Conservation (phyloP, 1,139 yeast genomes). For the Taphrina betulina region DNA sequence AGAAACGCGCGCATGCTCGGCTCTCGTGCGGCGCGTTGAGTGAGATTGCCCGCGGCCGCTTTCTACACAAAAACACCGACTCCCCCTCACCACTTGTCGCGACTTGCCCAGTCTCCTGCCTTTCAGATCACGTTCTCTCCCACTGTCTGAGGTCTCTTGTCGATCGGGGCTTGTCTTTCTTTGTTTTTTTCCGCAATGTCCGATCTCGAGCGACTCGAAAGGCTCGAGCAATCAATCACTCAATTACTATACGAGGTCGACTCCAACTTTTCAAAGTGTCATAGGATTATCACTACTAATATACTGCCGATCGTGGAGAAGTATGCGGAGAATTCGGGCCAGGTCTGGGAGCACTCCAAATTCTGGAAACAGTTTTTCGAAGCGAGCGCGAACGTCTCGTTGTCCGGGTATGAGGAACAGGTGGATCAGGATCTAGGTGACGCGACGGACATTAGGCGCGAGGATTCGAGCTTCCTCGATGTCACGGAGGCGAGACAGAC, state of each 20-base stretch:
- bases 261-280: constrained; percentile 63
- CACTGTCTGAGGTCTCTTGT: too few relatives aligned
- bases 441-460: constrained; percentile 12
- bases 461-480: constrained; percentile 29
- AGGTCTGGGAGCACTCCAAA: constrained; percentile 53
- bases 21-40: too few relatives aligned
- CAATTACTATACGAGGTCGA: constrained; percentile 77
- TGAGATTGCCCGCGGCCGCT: too few relatives aligned
- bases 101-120: neutral
- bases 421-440: constrained; percentile 36
- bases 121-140: neutral
- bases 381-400: constrained; percentile 68
- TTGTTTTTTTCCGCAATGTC: constrained; percentile 2
- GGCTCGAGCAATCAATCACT: constrained; percentile 78
- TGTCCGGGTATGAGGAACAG: constrained; percentile 58
- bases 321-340: constrained; percentile 56
- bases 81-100: neutral
- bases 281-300: constrained; percentile 60
- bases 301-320: constrained; percentile 62
- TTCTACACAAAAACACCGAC: too few relatives aligned
- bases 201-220: constrained; percentile 50
- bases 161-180: too few relatives aligned
- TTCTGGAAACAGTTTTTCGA: constrained; percentile 79
- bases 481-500: constrained; percentile 10
- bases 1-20: too few relatives aligned